Base-by-base conservation (phyloP, 768 basidiomycete genomes). In the Jaapia argillacea region DNA sequence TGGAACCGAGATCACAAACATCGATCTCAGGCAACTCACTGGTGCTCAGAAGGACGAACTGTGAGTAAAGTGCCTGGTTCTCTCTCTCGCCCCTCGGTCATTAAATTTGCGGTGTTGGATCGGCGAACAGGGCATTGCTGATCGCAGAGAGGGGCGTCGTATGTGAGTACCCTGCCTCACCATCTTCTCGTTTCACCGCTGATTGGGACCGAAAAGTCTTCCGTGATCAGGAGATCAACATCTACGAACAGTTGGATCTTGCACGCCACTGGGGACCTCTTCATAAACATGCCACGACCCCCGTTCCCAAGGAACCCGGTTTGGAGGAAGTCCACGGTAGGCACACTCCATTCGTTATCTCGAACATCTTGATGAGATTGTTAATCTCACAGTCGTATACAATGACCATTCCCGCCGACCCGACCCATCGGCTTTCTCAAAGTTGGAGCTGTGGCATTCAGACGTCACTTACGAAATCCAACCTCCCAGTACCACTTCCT, bases 401-500 rank as follows among this genome's bases (percentile, higher is more conserved):
- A 82, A 75, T 47, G 79, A 83, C 57, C 64, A 71, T 20, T 75
- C 74, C 6, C 68, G 75, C 14, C 74, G 79, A 40, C 79, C 79
- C 6, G 78, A 85, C 51, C 54, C 74, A 4, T 61, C 71, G 24
- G 72, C 81, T 4, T 89, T 83, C 55, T 73, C 82, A 10, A 81
- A 82, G 56, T 50, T 79, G 12, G 87, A 88, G 50, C 70, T 90
- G 16, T 88, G 82, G 79, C 86, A 89, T 61, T 77, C 80, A 2
- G 89, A 91, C 58, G 85, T 81, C 4, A 75, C 82, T 4, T 91
- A 88, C 62, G 87, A 92, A 59, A 54, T 82, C 12, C 85, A 86
- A 53, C 85, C 84, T n/a, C 87, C 87, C 1, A 72, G 81, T 51
- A 69, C 77, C 24, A 89, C 87, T 10, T 86, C 85, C 6, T 68